Evolutionary conservation across 2,329 filamentous ascomycete genomes (phyloP).

Genomic region (Lachnellula cervina): DNA sequence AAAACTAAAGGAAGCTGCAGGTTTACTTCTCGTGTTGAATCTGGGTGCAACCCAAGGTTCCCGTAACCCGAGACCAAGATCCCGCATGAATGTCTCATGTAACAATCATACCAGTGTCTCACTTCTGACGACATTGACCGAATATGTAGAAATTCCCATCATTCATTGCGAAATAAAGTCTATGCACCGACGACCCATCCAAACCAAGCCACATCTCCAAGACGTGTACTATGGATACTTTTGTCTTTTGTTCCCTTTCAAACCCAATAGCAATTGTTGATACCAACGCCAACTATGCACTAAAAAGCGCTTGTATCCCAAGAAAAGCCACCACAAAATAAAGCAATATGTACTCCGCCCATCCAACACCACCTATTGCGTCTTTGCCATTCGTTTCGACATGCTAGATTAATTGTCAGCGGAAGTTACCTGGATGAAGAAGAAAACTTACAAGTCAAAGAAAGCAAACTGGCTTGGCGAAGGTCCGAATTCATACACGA

Average conservation of each 20-base stretch:
- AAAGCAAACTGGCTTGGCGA: conserved; percentile 94
- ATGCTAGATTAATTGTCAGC: conserved; percentile 44
- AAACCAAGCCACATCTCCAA: not conserved
- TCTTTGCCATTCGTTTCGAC: conserved; percentile 57
- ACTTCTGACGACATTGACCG: not conserved
- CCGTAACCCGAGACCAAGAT: too few species aligned
- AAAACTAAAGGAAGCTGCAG: too few species aligned
- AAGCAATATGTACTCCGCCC: not conserved
- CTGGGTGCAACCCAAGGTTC: too few species aligned
- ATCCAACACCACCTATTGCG: conserved; percentile 24
- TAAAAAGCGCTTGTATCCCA: not conserved
- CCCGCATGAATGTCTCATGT: not conserved
- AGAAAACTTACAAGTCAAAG: conserved; percentile 81
- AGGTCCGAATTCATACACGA: conserved; percentile 93
- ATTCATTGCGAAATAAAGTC: not conserved
- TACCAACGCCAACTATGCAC: not conserved
- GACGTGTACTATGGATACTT: not conserved
- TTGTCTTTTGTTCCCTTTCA: not conserved
- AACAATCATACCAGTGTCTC: not conserved
- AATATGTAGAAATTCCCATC: not conserved
- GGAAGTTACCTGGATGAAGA: not conserved
- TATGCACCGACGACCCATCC: not conserved
- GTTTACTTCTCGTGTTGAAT: too few species aligned
- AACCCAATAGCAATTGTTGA: not conserved
- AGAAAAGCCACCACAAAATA: not conserved